A percentile compares a stretch with the other conserved stretches of the same genome.
Evolutionary conservation across 106 monocot species (phyloP).

Genomic region (Allium fistulosum): DNA sequence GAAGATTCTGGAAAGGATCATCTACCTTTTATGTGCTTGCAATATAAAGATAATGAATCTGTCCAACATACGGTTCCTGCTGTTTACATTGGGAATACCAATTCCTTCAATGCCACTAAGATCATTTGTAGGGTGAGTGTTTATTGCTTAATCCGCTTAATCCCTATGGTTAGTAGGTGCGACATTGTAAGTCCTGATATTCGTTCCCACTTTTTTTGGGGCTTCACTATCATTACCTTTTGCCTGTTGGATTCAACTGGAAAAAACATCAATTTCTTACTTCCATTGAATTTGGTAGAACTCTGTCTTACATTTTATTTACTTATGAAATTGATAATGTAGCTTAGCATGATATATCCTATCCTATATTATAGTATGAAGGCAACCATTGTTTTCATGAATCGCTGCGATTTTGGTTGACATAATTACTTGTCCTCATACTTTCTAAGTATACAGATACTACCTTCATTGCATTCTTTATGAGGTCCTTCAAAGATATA

Average conservation of each 20-base stretch:
- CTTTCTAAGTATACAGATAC: too few species aligned
- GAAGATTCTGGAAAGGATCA: slow-evolving; percentile 60
- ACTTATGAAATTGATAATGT: too few species aligned
- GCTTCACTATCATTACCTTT: not conserved
- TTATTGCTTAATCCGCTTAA: not conserved
- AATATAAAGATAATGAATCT: slow-evolving; percentile 84
- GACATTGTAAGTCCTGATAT: not conserved
- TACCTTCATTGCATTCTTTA: too few species aligned
- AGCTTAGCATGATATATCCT: too few species aligned
- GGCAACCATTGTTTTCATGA: too few species aligned
- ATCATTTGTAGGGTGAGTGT: slow-evolving; percentile 39
- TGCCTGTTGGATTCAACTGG: not conserved
- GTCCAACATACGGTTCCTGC: slow-evolving; percentile 67
- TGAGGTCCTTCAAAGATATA: too few species aligned
- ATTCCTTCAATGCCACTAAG: slow-evolving; percentile 30
- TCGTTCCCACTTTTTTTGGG: not conserved
- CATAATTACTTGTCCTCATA: too few species aligned
- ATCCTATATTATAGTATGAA: too few species aligned
- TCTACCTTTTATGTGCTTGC: slow-evolving; percentile 95
- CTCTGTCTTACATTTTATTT: too few species aligned
- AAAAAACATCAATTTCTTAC: not conserved
- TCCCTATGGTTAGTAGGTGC: too few species aligned
- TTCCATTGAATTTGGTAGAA: not conserved
- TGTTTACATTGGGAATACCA: slow-evolving; percentile 64
- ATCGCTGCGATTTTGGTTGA: too few species aligned